A percentile compares a stretch with the other conserved stretches of the same genome.
phyloP scores from a whole-genome alignment of 768 basidiomycete genomes.

The Saitozyma sp. region DNA sequence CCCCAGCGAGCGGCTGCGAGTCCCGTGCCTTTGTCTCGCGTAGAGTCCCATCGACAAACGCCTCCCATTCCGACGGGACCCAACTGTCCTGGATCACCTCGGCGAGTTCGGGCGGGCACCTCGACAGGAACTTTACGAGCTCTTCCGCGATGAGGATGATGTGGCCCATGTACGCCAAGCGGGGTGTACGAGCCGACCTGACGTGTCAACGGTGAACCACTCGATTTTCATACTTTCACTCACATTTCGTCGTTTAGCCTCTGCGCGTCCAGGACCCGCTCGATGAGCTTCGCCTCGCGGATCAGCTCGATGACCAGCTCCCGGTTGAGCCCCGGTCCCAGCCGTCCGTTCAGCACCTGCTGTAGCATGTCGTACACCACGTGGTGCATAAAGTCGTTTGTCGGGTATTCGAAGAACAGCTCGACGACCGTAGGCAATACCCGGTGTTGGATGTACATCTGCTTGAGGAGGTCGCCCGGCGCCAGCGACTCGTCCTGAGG shows the following conservation, averaged over 20 bases:
- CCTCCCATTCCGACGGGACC: conserved; percentile 80
- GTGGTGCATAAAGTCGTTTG: conserved; percentile 97
- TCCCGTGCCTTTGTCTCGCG: conserved; percentile 83
- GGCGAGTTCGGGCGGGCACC: conserved; percentile 78
- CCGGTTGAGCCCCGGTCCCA: conserved; percentile 75
- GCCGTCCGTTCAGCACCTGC: conserved; percentile 85
- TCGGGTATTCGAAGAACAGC: conserved; percentile 91
- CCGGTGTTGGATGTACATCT: conserved; percentile 69
- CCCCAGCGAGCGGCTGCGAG: conserved; percentile 73
- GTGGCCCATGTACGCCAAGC: conserved; percentile 96
- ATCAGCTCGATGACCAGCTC: conserved; percentile 82
- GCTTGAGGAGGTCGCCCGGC: conserved; percentile 76
- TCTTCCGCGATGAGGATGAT: conserved; percentile 93
- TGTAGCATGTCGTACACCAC: conserved; percentile 94
- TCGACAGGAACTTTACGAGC: conserved; percentile 81
- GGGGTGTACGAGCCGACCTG: conserved; percentile 10
- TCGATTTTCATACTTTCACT: no score
- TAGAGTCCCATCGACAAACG: conserved; percentile 81
- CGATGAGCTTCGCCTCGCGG: conserved; percentile 77
- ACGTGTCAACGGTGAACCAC: no score
- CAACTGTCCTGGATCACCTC: conserved; percentile 66
- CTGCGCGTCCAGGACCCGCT: conserved; percentile 84
- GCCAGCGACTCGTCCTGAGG: conserved; percentile 15
- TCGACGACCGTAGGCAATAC: conserved; percentile 77
- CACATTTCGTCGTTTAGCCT: conserved; percentile 63